These are phyloP conservation scores for Elsinoe fawcettii DNA, from an alignment of 2,329 filamentous ascomycete genomes.

Conservation along the genomic window DNA sequence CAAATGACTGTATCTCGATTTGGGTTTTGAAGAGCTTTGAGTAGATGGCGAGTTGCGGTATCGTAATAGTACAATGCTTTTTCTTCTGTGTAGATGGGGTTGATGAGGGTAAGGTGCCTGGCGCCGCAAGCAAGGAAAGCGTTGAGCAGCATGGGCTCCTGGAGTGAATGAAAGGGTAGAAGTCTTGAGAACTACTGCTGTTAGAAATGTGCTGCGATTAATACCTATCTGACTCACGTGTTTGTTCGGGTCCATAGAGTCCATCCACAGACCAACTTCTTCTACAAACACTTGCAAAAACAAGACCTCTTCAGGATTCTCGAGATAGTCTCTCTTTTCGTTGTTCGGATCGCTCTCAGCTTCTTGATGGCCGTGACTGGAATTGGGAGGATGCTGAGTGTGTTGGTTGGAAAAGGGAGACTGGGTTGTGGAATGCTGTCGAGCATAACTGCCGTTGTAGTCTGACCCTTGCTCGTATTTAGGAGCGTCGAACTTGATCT, in stretches of 20 bases:
- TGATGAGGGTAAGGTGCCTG: constrained; percentile 66
- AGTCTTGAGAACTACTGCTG: constrained; percentile 61
- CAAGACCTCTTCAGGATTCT: constrained; percentile 67
- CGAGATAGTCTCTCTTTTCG: constrained; percentile 55
- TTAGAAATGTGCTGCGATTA: background rate
- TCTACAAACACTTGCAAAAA: constrained; percentile 91
- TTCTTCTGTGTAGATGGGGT: constrained; percentile 63
- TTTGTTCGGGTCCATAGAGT: constrained; percentile 75
- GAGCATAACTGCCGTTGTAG: constrained; percentile 20
- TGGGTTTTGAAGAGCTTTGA: constrained; percentile 72
- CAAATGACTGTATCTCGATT: constrained; percentile 77
- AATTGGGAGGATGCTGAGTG: constrained; percentile 28
- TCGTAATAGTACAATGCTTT: constrained; percentile 80
- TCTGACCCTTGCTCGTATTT: constrained; percentile 27
- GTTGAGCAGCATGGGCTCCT: constrained; percentile 80
- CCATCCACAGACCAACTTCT: constrained; percentile 90
- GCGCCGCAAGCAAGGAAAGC: constrained; percentile 84
- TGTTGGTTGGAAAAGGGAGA: constrained; percentile 30
- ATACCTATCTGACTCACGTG: constrained; percentile 44
- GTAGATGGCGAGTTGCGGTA: constrained; percentile 68
- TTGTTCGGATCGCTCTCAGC: constrained; percentile 32
- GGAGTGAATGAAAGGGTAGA: constrained; percentile 73
- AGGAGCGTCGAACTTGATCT: constrained; percentile 25
- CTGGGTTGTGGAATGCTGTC: constrained; percentile 23
- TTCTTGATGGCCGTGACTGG: constrained; percentile 31